Evolutionary conservation across 495 filamentous ascomycete genomes (phyloP).

Genomic region (Aspergillus wentii): DNA sequence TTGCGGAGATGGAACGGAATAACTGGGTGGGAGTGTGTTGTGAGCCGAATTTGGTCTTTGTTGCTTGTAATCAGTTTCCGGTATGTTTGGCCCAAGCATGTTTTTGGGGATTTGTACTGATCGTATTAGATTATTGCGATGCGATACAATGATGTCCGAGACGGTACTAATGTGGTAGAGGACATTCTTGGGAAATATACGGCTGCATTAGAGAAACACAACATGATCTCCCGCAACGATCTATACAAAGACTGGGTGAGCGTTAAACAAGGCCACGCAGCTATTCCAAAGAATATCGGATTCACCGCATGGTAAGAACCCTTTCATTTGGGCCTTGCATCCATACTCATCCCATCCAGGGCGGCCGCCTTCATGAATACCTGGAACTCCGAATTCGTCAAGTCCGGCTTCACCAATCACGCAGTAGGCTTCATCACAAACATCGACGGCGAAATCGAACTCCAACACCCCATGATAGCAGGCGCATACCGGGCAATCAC

Average conservation of each 20-base stretch:
- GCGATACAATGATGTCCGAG: slow-evolving; percentile 23
- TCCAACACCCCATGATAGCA: slow-evolving; percentile 2
- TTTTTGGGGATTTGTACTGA: neutral
- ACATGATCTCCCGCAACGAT: slow-evolving; percentile 12
- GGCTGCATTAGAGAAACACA: slow-evolving; percentile 18
- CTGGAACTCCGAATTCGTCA: slow-evolving; percentile 18
- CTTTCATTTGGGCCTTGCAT: no score
- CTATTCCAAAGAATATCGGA: slow-evolving; percentile 6
- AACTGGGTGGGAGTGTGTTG: slow-evolving; percentile 26
- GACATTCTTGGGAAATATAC: slow-evolving; percentile 23
- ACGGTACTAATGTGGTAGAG: slow-evolving; percentile 16
- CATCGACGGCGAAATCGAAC: slow-evolving; percentile 9
- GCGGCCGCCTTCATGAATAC: slow-evolving; percentile 25
- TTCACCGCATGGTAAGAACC: slow-evolving; percentile 22
- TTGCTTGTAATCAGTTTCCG: slow-evolving; percentile 25
- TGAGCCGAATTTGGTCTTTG: slow-evolving; percentile 33
- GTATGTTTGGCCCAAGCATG: neutral
- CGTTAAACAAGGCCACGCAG: slow-evolving; percentile 14
- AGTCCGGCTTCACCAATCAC: slow-evolving; percentile 2
- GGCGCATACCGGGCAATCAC: neutral
- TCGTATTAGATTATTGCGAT: slow-evolving; percentile 23
- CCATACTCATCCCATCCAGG: slow-evolving; percentile 8
- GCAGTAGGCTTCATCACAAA: slow-evolving; percentile 10
- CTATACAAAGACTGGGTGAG: slow-evolving; percentile 16
- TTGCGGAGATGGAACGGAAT: slow-evolving; percentile 28